phyloP scores from a whole-genome alignment of 2,329 filamentous ascomycete species.

The Paracorniculantispora psalliotae region DNA sequence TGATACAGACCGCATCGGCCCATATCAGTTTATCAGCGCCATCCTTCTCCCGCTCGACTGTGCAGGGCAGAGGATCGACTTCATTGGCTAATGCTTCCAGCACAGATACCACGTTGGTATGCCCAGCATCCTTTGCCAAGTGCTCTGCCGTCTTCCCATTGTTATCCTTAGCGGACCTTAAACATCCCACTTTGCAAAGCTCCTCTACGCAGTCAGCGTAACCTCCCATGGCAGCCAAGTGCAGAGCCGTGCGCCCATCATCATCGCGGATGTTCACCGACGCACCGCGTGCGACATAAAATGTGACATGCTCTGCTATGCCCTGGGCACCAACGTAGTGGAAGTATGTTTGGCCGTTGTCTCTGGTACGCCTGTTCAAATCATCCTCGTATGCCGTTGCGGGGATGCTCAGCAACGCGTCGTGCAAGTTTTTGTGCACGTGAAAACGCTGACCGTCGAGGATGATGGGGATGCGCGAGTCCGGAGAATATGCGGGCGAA shows the following conservation, averaged over 20 bases:
- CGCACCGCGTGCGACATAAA: slow-evolving; percentile 16
- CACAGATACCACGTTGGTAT: slow-evolving; percentile 14
- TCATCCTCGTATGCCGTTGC: neutral
- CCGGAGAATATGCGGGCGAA: slow-evolving; percentile 13
- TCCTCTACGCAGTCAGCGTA: slow-evolving; percentile 14
- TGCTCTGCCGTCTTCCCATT: slow-evolving; percentile 16
- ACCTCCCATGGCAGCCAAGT: slow-evolving; percentile 18
- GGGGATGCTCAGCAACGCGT: slow-evolving; percentile 18
- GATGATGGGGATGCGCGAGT: slow-evolving; percentile 15
- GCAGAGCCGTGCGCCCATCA: slow-evolving; percentile 15
- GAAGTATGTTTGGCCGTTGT: slow-evolving; percentile 14
- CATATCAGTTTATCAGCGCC: slow-evolving; percentile 19
- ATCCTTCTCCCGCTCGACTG: neutral
- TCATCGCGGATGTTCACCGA: slow-evolving; percentile 15
- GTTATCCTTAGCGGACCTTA: slow-evolving; percentile 10
- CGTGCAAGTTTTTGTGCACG: slow-evolving; percentile 21
- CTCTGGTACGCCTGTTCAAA: neutral
- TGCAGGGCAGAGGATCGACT: neutral
- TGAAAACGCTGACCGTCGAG: slow-evolving; percentile 16
- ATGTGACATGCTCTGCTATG: neutral
- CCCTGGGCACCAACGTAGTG: slow-evolving; percentile 15
- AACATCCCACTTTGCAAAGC: slow-evolving; percentile 12
- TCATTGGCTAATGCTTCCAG: slow-evolving; percentile 8
- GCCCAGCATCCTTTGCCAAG: slow-evolving; percentile 15
- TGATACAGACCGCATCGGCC: slow-evolving; percentile 28